These are phyloP conservation scores for Schoenoplectus tabernaemontani DNA, from an alignment of 202 grass and related monocot genomes.

Conservation along the genomic window DNA sequence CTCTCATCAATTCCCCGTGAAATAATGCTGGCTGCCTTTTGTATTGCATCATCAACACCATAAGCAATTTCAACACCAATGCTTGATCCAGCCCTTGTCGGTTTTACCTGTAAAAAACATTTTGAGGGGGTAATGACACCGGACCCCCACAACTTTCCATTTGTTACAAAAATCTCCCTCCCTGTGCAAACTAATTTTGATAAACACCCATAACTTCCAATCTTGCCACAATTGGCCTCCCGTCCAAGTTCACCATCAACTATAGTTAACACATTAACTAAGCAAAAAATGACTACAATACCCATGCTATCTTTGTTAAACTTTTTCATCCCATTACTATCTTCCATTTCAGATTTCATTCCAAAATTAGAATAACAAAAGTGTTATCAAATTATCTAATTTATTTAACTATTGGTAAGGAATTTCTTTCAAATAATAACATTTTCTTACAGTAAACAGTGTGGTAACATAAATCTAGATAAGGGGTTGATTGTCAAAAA, in stretches of 20 bases:
- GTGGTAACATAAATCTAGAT: neutral
- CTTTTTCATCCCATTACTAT: neutral
- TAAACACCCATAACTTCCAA: neutral
- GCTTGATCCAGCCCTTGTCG: conserved; percentile 85
- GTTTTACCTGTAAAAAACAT: conserved; percentile 51
- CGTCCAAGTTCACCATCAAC: neutral
- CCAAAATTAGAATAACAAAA: neutral
- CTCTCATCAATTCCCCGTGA: conserved; percentile 59
- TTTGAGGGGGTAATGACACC: neutral
- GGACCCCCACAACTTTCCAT: neutral
- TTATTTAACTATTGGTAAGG: neutral
- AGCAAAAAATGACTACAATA: neutral
- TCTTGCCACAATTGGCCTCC: neutral
- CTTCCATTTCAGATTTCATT: neutral
- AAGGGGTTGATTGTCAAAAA: neutral
- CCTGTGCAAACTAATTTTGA: neutral
- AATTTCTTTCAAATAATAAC: too few relatives aligned
- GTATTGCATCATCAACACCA: conserved; percentile 66
- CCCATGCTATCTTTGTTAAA: neutral
- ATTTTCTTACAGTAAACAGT: too few relatives aligned
- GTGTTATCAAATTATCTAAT: neutral
- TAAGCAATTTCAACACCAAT: conserved; percentile 75
- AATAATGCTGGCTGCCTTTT: conserved; percentile 70
- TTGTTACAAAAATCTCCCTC: neutral
- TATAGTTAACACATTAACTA: neutral